These are phyloP conservation scores for Umbelopsis sp. DNA, from an alignment of 192 early-diverging fungal species.

Conservation along the genomic window DNA sequence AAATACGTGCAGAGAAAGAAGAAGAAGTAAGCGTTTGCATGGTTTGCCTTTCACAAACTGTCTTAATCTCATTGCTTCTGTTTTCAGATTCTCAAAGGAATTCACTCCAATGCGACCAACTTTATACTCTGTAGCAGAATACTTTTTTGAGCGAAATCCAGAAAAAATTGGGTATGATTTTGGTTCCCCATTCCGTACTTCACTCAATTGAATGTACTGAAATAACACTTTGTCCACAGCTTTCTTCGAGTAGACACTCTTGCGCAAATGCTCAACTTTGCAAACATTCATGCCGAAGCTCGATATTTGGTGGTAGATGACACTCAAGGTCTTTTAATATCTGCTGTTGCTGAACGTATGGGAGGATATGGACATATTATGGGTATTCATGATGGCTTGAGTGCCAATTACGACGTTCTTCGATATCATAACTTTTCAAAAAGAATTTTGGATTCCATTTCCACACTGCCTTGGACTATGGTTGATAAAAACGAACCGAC, in stretches of 20 bases:
- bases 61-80: background rate
- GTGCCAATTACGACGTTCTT: conserved; percentile 70
- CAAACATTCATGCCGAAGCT: conserved; percentile 75
- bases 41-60: background rate
- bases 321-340: conserved; percentile 81
- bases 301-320: conserved; percentile 88
- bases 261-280: conserved; percentile 82
- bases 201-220: conserved; percentile 3
- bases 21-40: conserved; percentile 54
- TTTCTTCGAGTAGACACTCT: conserved; percentile 88
- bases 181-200: background rate
- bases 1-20: conserved; percentile 93
- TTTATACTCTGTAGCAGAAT: conserved; percentile 73
- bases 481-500: conserved; percentile 52
- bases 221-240: conserved; percentile 34
- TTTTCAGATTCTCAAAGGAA: conserved; percentile 71
- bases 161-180: conserved; percentile 66
- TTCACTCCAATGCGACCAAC: conserved; percentile 82
- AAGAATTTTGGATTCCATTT: conserved; percentile 52
- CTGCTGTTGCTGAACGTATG: conserved; percentile 83
- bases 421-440: conserved; percentile 77
- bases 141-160: conserved; percentile 78
- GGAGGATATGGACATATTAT: conserved; percentile 64
- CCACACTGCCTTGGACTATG: conserved; percentile 71
- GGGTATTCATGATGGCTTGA: conserved; percentile 74